Evolutionary conservation across 2,329 filamentous ascomycete species (phyloP).

Genomic region (Dothideomycetes sp.): DNA sequence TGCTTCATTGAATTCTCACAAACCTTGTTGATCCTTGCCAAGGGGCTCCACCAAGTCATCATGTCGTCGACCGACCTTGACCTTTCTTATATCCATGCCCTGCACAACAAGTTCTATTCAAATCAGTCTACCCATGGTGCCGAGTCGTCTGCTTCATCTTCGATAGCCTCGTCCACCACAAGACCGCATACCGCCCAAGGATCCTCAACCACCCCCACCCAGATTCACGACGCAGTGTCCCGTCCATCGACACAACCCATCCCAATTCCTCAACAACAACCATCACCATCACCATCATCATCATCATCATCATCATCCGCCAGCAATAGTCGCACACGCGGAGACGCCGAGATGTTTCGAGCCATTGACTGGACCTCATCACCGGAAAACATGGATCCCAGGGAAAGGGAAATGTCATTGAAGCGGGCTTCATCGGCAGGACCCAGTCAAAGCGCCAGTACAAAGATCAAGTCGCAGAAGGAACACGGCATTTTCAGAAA

Average conservation of each 20-base stretch:
- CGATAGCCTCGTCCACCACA: neutral
- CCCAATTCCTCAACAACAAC: conserved; percentile 5
- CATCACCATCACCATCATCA: too few species aligned
- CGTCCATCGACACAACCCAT: conserved; percentile 10
- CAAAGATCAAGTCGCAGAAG: conserved; percentile 15
- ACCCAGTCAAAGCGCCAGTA: conserved; percentile 13
- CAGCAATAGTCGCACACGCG: too few species aligned
- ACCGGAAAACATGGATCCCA: neutral
- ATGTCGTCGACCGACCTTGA: conserved; percentile 10
- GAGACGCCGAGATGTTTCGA: conserved; percentile 10
- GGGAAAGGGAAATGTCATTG: conserved; percentile 7
- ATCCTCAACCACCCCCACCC: neutral
- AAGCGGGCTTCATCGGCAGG: conserved; percentile 14
- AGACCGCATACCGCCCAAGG: conserved; percentile 4
- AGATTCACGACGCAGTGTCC: conserved; percentile 1
- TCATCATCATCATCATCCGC: too few species aligned
- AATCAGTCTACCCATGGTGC: conserved; percentile 1
- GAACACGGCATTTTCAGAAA: conserved; percentile 16
- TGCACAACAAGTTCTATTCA: conserved; percentile 9
- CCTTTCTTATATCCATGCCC: conserved; percentile 3
- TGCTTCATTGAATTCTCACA: conserved; percentile 6
- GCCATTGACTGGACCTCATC: conserved; percentile 5
- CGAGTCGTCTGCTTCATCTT: conserved; percentile 8
- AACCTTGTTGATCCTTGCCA: conserved; percentile 10
- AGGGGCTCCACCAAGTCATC: conserved; percentile 3